Evolutionary conservation across 805 yeast species (phyloP), one percentile per base, ranked within the genome.

Genomic region (Wickerhamiella lipophila): DNA sequence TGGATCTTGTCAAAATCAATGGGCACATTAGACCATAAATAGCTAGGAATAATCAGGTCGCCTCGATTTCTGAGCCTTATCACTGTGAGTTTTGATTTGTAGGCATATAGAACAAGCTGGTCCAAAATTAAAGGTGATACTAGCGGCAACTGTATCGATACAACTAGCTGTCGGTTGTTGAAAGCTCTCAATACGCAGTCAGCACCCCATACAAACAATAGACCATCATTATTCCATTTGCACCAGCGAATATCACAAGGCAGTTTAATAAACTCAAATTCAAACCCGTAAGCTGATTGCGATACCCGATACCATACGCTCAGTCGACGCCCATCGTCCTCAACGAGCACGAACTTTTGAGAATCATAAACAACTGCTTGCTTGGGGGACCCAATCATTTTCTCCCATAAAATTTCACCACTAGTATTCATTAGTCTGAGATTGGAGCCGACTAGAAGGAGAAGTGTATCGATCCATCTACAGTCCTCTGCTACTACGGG

Each of bases 251-350:
- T 76, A 47, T 71, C 71, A 1, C 70, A 59, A 1, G 80, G 77
- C 58, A 83, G 94, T n/a, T 76, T 71, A 19, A 86, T 64, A 56
- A 82, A 79, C 0, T 77, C 66, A 53, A 85, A 66, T 56, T 82
- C 92, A 60, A 85, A 86, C 35, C 77, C 72, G 30, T 75, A 77
- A 23, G 73, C 72, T 29, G 82, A 86, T 58, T 78, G 83, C 6
- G 81, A 74, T 6, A 78, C 69, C 46, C 96, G 68, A 48, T 78
- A 71, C 95, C 95, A 88, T 6, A 32, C n/a, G 38, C 38, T 32
- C 1, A 85, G 69, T 59, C 84, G 85, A 25, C 84, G 78, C 12
- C 82, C 67, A 30, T 70, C 69, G 60, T 85, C 95, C 60, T 72
- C 75, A 36, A 83, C 79, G 34, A 75, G 71, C 44, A 81, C 73